phyloP scores from a whole-genome alignment of 495 filamentous ascomycete species.

The Bacidia gigantensis region DNA sequence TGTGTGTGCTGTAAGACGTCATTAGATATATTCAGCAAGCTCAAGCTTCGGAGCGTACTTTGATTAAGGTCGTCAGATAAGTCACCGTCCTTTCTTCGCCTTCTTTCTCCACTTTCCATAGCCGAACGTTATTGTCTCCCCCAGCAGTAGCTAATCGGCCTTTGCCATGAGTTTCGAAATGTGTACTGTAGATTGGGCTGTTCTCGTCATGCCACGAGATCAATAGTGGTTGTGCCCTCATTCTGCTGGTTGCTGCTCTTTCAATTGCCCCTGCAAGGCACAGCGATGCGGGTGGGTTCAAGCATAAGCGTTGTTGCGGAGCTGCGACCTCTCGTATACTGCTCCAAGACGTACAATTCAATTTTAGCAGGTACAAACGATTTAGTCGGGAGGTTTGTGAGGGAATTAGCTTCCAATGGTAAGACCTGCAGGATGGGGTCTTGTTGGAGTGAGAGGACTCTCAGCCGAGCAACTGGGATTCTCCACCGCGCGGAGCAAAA shows the following conservation, averaged over 20 bases:
- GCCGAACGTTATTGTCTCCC: constrained; percentile 90
- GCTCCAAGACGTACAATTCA: not conserved
- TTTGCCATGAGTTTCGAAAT: constrained; percentile 91
- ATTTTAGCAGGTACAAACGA: not conserved
- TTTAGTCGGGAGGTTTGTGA: not conserved
- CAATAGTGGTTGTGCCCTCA: constrained; percentile 84
- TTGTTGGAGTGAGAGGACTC: not conserved
- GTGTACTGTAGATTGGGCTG: constrained; percentile 84
- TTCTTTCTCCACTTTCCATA: constrained; percentile 79
- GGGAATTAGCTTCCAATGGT: not conserved
- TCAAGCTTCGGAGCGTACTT: constrained; percentile 20
- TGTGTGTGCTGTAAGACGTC: constrained; percentile 53
- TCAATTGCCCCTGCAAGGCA: not conserved
- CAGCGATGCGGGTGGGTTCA: not conserved
- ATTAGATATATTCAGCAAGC: not conserved
- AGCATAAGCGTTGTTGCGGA: not conserved
- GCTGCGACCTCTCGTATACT: not conserved
- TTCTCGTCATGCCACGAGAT: constrained; percentile 96
- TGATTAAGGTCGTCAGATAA: constrained; percentile 79
- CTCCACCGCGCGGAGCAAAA: no score
- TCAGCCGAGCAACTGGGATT: not conserved
- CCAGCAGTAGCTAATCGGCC: constrained; percentile 85
- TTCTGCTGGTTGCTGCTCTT: constrained; percentile 27
- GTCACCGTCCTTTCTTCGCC: constrained; percentile 81
- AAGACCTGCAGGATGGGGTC: not conserved